Evolutionary conservation across 2,329 filamentous ascomycete species (phyloP).

Genomic region (Rosellinia necatrix): DNA sequence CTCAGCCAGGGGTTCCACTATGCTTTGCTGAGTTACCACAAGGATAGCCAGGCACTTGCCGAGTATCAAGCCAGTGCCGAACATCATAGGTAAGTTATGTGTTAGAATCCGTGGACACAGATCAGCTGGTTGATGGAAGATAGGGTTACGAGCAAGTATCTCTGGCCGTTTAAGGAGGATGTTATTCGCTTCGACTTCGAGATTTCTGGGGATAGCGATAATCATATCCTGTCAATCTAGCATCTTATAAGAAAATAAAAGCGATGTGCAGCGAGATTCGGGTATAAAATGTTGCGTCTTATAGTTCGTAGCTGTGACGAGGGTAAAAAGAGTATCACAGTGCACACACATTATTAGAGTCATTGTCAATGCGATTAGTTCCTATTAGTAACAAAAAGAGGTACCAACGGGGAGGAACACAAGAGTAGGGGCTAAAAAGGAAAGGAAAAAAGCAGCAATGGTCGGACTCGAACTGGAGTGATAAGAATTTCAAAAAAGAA

Average conservation of each 20-base stretch:
- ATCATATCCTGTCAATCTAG: background rate
- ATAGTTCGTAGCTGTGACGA: background rate
- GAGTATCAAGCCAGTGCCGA: slow-evolving; percentile 58
- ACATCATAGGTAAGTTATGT: slow-evolving; percentile 49
- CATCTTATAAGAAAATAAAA: background rate
- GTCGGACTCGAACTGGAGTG: too few relatives aligned
- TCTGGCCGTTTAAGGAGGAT: slow-evolving; percentile 59
- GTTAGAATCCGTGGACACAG: background rate
- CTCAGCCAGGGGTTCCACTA: slow-evolving; percentile 58
- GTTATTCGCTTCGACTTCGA: slow-evolving; percentile 60
- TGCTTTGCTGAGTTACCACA: slow-evolving; percentile 57
- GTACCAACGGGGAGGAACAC: too few relatives aligned
- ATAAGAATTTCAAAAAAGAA: too few relatives aligned
- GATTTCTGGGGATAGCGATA: slow-evolving; percentile 18
- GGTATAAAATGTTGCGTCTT: background rate
- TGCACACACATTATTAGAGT: too few relatives aligned
- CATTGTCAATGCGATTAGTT: too few relatives aligned
- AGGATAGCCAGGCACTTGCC: slow-evolving; percentile 49
- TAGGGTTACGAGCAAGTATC: slow-evolving; percentile 55
- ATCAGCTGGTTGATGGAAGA: background rate
- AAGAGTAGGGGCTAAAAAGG: too few relatives aligned
- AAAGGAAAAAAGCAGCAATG: too few relatives aligned
- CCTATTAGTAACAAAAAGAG: too few relatives aligned
- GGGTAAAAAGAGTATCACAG: too few relatives aligned
- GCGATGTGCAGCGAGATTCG: background rate